Percentiles rank a stretch among this genome's conserved stretches.
Conservation (phyloP, 129 eudicot species). For the Sambucus nigra region DNA sequence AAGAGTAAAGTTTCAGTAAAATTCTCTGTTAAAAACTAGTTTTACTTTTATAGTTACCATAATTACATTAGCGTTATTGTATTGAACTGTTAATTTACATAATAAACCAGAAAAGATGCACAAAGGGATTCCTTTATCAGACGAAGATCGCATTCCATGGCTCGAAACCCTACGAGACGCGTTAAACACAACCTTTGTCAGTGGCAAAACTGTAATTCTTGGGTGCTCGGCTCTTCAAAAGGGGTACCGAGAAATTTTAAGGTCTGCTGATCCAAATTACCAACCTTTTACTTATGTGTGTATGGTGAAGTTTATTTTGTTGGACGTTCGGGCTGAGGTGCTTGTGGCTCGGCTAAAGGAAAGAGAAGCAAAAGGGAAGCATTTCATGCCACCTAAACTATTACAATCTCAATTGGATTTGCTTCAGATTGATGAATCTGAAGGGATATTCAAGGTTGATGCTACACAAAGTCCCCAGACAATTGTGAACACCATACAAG, state of each 20-base stretch:
- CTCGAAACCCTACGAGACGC: conserved; percentile 59
- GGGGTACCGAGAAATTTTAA: conserved; percentile 67
- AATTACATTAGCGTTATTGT: conserved; percentile 4
- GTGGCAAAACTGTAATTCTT: conserved; percentile 41
- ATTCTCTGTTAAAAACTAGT: background rate
- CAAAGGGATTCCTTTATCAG: conserved; percentile 71
- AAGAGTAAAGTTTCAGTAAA: too few relatives aligned
- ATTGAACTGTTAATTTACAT: conserved; percentile 7
- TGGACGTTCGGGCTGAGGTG: conserved; percentile 47
- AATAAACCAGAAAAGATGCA: conserved; percentile 67
- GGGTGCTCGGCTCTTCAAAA: conserved; percentile 80
- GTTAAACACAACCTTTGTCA: conserved; percentile 22
- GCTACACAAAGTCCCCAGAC: conserved; percentile 47
- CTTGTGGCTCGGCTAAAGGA: conserved; percentile 56
- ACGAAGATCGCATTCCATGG: conserved; percentile 82
- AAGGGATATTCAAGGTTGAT: conserved; percentile 65
- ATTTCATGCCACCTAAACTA: conserved; percentile 80
- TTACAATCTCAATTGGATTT: conserved; percentile 70
- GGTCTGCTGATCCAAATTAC: conserved; percentile 61
- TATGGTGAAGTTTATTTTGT: conserved; percentile 63
- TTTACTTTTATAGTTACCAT: too few relatives aligned
- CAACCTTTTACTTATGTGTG: conserved; percentile 10
- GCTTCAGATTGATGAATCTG: conserved; percentile 68
- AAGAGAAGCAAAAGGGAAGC: conserved; percentile 66
- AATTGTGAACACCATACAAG: conserved; percentile 31